Conservation (phyloP, 1,284 basidiomycete species). For the Hypsizygus ulmarius region DNA sequence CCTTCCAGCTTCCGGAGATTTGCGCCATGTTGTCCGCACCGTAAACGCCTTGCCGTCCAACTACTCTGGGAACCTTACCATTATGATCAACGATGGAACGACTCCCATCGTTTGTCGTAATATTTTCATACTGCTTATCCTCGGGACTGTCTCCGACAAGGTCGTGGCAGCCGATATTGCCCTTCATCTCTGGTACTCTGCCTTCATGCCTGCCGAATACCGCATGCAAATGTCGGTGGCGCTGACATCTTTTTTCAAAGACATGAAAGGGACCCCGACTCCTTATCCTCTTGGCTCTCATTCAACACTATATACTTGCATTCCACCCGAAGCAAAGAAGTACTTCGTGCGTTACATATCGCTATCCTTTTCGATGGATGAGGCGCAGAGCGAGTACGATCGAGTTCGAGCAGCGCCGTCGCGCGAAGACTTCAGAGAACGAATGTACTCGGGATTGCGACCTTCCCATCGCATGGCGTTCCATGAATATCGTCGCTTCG, state of each 20-base stretch:
- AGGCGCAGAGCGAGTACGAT: conserved; percentile 19
- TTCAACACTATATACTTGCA: conserved; percentile 5
- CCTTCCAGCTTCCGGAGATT: conserved; percentile 37
- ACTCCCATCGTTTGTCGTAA: conserved; percentile 30
- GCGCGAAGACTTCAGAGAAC: conserved; percentile 32
- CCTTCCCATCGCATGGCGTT: conserved; percentile 40
- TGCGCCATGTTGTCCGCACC: conserved; percentile 35
- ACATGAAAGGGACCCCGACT: background rate
- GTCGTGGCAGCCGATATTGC: conserved; percentile 36
- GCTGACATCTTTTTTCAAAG: conserved; percentile 18
- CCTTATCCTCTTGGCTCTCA: conserved; percentile 14
- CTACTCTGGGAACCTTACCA: conserved; percentile 30
- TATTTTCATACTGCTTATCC: conserved; percentile 35
- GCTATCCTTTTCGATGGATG: conserved; percentile 15
- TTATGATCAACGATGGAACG: conserved; percentile 37
- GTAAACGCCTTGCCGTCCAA: conserved; percentile 35
- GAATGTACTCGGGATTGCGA: conserved; percentile 27
- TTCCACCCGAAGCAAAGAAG: background rate
- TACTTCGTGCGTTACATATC: conserved; percentile 13
- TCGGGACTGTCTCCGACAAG: conserved; percentile 27
- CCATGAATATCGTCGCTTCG: conserved; percentile 36
- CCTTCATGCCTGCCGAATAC: conserved; percentile 34
- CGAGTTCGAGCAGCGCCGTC: conserved; percentile 25
- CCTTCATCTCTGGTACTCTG: conserved; percentile 44
- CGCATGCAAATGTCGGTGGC: conserved; percentile 16